A percentile compares a stretch with the other conserved stretches of the same genome.
These are phyloP conservation scores for Apiospora saccharicola DNA, from an alignment of 2,329 filamentous ascomycete species.

Conservation along the genomic window DNA sequence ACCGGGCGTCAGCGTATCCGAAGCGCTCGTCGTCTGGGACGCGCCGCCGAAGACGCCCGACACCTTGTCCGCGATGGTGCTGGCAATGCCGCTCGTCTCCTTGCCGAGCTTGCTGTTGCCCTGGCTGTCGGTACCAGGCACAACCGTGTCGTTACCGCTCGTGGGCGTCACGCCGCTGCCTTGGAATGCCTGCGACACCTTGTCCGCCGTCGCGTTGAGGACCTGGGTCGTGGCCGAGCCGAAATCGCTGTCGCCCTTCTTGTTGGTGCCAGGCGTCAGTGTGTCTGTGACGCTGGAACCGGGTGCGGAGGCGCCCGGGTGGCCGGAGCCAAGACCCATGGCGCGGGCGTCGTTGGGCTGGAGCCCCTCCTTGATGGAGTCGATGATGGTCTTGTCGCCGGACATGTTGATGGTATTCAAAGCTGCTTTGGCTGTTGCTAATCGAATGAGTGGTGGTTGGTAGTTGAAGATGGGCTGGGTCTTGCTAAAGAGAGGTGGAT, in stretches of 20 bases:
- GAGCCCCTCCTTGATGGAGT: slow-evolving; percentile 19
- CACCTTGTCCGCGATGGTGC: slow-evolving; percentile 19
- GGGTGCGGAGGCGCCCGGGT: background rate
- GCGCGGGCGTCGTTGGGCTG: slow-evolving; percentile 23
- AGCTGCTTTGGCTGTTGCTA: background rate
- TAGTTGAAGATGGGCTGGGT: background rate
- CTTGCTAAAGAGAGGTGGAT: background rate
- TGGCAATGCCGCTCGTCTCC: slow-evolving; percentile 16
- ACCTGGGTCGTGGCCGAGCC: background rate
- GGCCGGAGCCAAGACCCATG: slow-evolving; percentile 19
- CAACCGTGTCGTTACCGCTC: background rate
- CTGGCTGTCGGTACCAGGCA: slow-evolving; percentile 14
- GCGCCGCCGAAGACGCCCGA: slow-evolving; percentile 11
- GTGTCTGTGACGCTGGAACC: slow-evolving; percentile 3
- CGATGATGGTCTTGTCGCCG: slow-evolving; percentile 20
- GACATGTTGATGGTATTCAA: background rate
- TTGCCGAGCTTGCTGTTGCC: slow-evolving; percentile 19
- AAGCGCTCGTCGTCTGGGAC: background rate
- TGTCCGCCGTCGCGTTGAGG: slow-evolving; percentile 4
- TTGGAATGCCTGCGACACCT: background rate
- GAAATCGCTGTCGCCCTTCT: slow-evolving; percentile 7
- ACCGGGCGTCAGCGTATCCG: background rate
- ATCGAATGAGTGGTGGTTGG: background rate
- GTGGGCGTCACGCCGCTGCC: background rate
- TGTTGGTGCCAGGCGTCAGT: slow-evolving; percentile 14